Base-by-base conservation (phyloP, 2,329 filamentous ascomycete species). In the Calonectria multiphialidica region DNA sequence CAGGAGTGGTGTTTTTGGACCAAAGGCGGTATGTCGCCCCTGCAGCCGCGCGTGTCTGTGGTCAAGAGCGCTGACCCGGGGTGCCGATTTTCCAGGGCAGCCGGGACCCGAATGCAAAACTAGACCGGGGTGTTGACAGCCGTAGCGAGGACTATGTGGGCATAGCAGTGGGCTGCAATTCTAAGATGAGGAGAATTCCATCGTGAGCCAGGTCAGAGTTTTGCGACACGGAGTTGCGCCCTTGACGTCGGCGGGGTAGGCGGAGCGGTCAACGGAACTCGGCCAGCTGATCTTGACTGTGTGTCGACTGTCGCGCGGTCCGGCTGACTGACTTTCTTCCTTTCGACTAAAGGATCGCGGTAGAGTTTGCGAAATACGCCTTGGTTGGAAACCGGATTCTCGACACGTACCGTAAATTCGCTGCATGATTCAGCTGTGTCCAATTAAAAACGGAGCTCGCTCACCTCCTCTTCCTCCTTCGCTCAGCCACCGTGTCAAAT, bases 21-120 rank as follows among this genome's bases (percentile, higher is more conserved):
- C 49, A 71, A 64, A 68, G 57, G 64, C 69, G 59, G 70, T 72
- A 68, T 68, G 61, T 66, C 44, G 59, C 70, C 69, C 70, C 70
- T 72, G 70, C 65, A 72, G 55, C 45, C 35, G 70, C 70, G 70
- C 70, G 66, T 49, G 66, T 64, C 47, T 47, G 64, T 45, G 40
- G 37, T 61, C 44, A 62, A 62, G 28, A 40, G 15, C 62, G 59
- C 66, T 23, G 33, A 33, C 21, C 25, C 21, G 64, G 64, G 44
- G 42, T 23, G 28, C 55, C 44, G 45, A 44, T 66, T 66, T 66
- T 50, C 37, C 40, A 67, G 50, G 40, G 64, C 49, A 45, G 9
- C 45, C 30, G 35, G 40, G 40, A 62, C 21, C 57, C 40, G 37
- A 62, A 62, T 44, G 57, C 37, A 18, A 37, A 30, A 28, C 57